Evolutionary conservation across 371 early-diverging fungal genomes (phyloP).

Genomic region (Capillidium heterosporum): DNA sequence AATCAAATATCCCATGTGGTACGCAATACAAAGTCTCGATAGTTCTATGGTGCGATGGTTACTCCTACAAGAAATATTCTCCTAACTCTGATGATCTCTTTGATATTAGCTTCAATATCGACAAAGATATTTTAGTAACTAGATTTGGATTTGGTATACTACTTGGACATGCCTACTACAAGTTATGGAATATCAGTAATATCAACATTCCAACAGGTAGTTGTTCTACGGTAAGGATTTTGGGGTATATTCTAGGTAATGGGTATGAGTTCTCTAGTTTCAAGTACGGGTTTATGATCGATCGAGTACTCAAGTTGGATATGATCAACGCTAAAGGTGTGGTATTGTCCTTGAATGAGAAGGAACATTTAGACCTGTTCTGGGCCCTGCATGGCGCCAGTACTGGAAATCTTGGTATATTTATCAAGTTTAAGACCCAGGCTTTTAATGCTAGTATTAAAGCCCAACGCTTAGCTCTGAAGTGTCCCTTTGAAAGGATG

Average conservation of each 20-base stretch:
- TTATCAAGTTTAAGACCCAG: constrained; percentile 17
- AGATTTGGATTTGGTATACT: constrained; percentile 14
- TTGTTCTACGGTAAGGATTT: constrained; percentile 18
- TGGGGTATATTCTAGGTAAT: constrained; percentile 19
- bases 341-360: constrained; percentile 17
- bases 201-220: constrained; percentile 16
- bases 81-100: constrained; percentile 16
- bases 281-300: constrained; percentile 19
- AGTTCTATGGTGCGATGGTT: constrained; percentile 24
- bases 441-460: constrained; percentile 14
- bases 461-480: neutral
- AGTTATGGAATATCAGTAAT: constrained; percentile 14
- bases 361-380: constrained; percentile 25
- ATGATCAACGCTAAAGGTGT: constrained; percentile 27
- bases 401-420: constrained; percentile 29
- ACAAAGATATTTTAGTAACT: constrained; percentile 5
- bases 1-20: constrained; percentile 17
- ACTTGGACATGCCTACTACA: constrained; percentile 16
- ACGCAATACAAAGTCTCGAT: constrained; percentile 9
- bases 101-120: constrained; percentile 10
- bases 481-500: neutral
- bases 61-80: constrained; percentile 19
- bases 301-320: constrained; percentile 21
- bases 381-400: constrained; percentile 41
- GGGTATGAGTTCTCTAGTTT: constrained; percentile 23